Evolutionary conservation across 2,329 filamentous ascomycete species (phyloP).

Genomic region (Talaromyces sp.): DNA sequence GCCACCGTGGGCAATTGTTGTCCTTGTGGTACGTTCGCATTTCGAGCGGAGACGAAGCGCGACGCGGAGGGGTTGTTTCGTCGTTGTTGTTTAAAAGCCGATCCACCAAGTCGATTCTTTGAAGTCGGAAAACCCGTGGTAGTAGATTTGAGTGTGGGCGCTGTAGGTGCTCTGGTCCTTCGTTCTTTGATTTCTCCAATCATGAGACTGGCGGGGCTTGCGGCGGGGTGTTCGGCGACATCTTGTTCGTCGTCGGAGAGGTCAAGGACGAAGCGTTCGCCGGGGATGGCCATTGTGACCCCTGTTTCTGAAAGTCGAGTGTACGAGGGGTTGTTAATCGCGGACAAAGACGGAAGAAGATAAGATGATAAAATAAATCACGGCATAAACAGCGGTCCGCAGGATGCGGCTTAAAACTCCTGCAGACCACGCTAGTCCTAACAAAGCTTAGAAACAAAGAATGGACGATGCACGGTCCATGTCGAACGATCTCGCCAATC

Average conservation of each 20-base stretch:
- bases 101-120: constrained; percentile 69
- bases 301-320: background rate
- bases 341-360: background rate
- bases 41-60: constrained; percentile 30
- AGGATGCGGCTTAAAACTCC: constrained; percentile 37
- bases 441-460: constrained; percentile 22
- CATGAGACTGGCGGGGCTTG: constrained; percentile 32
- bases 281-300: constrained; percentile 49
- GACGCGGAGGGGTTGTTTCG: background rate
- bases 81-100: constrained; percentile 72
- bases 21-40: constrained; percentile 21
- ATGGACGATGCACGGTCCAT: constrained; percentile 11
- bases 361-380: constrained; percentile 1
- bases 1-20: background rate
- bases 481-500: constrained; percentile 11
- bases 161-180: constrained; percentile 46
- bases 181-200: constrained; percentile 80
- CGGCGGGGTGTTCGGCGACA: constrained; percentile 20
- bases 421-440: constrained; percentile 22
- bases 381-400: constrained; percentile 1
- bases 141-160: constrained; percentile 54
- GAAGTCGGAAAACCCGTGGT: constrained; percentile 80
- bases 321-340: background rate
- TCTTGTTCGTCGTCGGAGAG: constrained; percentile 53
- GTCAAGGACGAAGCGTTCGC: constrained; percentile 60